phyloP scores from a whole-genome alignment of 78 protist genomes.

The Speleostelium caveatum region DNA sequence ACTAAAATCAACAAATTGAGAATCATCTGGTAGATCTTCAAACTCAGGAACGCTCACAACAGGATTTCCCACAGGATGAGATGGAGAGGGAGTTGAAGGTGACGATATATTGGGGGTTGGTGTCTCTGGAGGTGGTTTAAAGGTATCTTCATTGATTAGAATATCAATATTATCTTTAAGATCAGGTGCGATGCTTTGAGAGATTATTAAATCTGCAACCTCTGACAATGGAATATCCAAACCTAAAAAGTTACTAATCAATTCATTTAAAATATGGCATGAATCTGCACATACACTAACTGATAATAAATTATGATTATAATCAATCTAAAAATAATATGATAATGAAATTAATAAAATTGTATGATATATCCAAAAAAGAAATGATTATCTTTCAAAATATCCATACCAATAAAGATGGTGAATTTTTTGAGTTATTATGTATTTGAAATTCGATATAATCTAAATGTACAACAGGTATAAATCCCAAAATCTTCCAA shows the following conservation, averaged over 20 bases:
- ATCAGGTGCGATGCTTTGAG: slow-evolving; percentile 67
- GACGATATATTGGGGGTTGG: background rate
- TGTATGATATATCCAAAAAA: too few species aligned
- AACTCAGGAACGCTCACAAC: slow-evolving; percentile 11
- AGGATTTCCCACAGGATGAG: background rate
- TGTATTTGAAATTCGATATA: slow-evolving; percentile 45
- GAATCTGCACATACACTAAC: slow-evolving; percentile 69
- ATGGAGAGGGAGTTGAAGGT: background rate
- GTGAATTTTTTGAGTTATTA: background rate
- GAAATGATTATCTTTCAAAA: background rate
- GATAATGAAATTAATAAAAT: background rate
- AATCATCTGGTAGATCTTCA: slow-evolving; percentile 48
- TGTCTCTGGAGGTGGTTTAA: slow-evolving; percentile 1
- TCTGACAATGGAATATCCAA: slow-evolving; percentile 69
- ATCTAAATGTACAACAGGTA: slow-evolving; percentile 32
- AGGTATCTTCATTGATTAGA: slow-evolving; percentile 70
- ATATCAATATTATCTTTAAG: slow-evolving; percentile 73
- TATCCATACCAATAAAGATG: slow-evolving; percentile 23
- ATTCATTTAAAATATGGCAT: slow-evolving; percentile 33
- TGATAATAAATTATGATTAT: slow-evolving; percentile 39
- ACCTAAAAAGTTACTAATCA: slow-evolving; percentile 70
- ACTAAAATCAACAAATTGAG: background rate
- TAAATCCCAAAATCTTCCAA: slow-evolving; percentile 55
- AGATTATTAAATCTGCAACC: slow-evolving; percentile 60
- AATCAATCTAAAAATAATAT: slow-evolving; percentile 18